Conservation (phyloP, 78 protist genomes). For the Dictyostelium brefeldianum region DNA sequence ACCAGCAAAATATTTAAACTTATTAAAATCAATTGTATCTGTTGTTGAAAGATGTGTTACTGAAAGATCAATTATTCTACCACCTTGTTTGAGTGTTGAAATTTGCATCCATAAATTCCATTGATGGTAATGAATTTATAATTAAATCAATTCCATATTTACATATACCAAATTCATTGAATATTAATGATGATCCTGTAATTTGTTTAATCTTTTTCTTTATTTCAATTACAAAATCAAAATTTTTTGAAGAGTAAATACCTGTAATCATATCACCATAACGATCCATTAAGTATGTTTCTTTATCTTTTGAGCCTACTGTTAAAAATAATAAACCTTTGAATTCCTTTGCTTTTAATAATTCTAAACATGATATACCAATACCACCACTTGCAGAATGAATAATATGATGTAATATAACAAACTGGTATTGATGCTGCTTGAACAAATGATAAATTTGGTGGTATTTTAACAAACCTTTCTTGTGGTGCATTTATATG, state of each 20-base stretch:
- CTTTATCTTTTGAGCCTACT: slow-evolving; percentile 38
- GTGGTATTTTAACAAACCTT: not conserved
- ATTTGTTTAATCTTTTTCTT: not conserved
- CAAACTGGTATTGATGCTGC: slow-evolving; percentile 1
- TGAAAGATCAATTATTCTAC: slow-evolving; percentile 65
- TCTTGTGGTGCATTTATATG: slow-evolving; percentile 14
- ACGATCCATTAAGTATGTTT: not conserved
- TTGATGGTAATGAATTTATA: slow-evolving; percentile 20
- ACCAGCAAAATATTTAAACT: not conserved
- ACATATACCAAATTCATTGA: not conserved
- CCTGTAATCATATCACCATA: slow-evolving; percentile 39
- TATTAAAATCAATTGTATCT: not conserved
- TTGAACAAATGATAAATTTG: not conserved
- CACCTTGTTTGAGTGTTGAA: slow-evolving; percentile 25
- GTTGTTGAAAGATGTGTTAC: slow-evolving; percentile 23
- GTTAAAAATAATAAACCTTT: not conserved
- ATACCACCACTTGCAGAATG: slow-evolving; percentile 13
- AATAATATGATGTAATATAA: not conserved
- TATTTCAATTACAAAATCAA: not conserved
- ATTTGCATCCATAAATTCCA: slow-evolving; percentile 6
- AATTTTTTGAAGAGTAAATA: not conserved
- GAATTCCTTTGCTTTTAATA: slow-evolving; percentile 75
- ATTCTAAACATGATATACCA: slow-evolving; percentile 71
- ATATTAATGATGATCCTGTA: slow-evolving; percentile 31
- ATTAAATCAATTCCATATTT: slow-evolving; percentile 73